A percentile compares a stretch with the other conserved stretches of the same genome.
Conservation (phyloP, 345 rosid species). For the Boechera divaricarpa region DNA sequence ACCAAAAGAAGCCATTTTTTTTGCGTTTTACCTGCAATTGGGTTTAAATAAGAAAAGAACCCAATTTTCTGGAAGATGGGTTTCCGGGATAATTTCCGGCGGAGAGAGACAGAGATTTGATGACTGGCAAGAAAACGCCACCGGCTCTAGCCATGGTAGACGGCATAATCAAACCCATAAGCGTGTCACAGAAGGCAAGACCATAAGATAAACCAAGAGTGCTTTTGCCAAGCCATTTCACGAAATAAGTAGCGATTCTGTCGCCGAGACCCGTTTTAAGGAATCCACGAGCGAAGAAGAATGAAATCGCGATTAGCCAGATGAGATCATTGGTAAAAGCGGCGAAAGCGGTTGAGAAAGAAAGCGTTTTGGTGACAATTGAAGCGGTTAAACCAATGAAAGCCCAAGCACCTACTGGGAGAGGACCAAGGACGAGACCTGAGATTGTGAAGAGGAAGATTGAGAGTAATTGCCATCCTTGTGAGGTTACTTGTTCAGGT, state of each 20-base stretch:
- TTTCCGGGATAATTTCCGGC: slow-evolving; percentile 82
- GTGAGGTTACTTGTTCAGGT: slow-evolving; percentile 65
- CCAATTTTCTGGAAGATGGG: slow-evolving; percentile 67
- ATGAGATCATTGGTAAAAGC: slow-evolving; percentile 93
- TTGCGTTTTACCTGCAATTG: slow-evolving; percentile 73
- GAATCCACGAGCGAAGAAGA: slow-evolving; percentile 98
- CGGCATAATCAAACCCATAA: slow-evolving; percentile 94
- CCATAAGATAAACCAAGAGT: slow-evolving; percentile 90
- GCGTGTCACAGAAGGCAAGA: slow-evolving; percentile 75
- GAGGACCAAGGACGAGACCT: slow-evolving; percentile 82
- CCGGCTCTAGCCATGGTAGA: slow-evolving; percentile 97
- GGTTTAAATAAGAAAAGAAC: slow-evolving; percentile 74
- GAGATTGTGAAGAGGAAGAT: slow-evolving; percentile 81
- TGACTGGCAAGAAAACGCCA: slow-evolving; percentile 91
- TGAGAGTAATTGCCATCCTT: slow-evolving; percentile 89
- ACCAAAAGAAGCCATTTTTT: background rate
- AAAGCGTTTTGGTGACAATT: slow-evolving; percentile 68
- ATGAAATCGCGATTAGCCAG: slow-evolving; percentile 93
- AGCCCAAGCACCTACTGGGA: slow-evolving; percentile 98
- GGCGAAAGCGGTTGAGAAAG: slow-evolving; percentile 80
- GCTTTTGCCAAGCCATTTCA: slow-evolving; percentile 87
- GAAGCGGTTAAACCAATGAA: slow-evolving; percentile 79
- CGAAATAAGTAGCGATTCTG: slow-evolving; percentile 92
- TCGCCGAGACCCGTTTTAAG: slow-evolving; percentile 94
- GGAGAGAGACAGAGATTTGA: slow-evolving; percentile 77